Percentiles rank a stretch among this genome's conserved stretches.
Evolutionary conservation across 495 filamentous ascomycete species (phyloP).

Genomic region (Alectoria sarmentosa): DNA sequence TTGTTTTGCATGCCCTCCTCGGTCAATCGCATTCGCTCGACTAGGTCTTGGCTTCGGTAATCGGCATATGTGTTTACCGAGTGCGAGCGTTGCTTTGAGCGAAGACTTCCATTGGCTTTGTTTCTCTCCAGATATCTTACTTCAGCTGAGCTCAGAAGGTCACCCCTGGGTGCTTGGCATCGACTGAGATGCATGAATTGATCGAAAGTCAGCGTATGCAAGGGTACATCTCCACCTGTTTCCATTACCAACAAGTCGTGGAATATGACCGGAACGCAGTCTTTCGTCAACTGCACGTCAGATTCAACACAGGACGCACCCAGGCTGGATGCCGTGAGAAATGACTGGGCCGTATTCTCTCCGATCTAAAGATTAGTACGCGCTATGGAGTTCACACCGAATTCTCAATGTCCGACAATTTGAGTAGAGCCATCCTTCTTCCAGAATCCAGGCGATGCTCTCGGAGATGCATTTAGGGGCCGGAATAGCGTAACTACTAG

Average conservation of each 20-base stretch:
- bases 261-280: constrained; percentile 33
- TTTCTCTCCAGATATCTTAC: constrained; percentile 52
- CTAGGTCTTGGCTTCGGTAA: constrained; percentile 18
- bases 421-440: constrained; percentile 17
- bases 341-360: constrained; percentile 37
- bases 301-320: constrained; percentile 36
- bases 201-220: constrained; percentile 33
- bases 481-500: constrained; percentile 27
- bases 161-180: constrained; percentile 21
- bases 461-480: constrained; percentile 10
- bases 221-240: constrained; percentile 31
- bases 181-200: constrained; percentile 32
- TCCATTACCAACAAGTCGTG: constrained; percentile 35
- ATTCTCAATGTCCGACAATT: constrained; percentile 32
- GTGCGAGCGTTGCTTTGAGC: constrained; percentile 18
- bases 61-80: constrained; percentile 16
- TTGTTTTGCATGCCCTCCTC: constrained; percentile 31
- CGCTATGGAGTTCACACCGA: constrained; percentile 27
- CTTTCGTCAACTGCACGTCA: constrained; percentile 37
- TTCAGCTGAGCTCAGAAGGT: constrained; percentile 40
- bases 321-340: constrained; percentile 28
- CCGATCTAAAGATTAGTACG: constrained; percentile 33
- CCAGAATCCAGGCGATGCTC: background rate
- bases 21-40: constrained; percentile 34
- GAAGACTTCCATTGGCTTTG: constrained; percentile 51